These are phyloP conservation scores for Tricharina praecox DNA, from an alignment of 495 filamentous ascomycete genomes.

Conservation along the genomic window DNA sequence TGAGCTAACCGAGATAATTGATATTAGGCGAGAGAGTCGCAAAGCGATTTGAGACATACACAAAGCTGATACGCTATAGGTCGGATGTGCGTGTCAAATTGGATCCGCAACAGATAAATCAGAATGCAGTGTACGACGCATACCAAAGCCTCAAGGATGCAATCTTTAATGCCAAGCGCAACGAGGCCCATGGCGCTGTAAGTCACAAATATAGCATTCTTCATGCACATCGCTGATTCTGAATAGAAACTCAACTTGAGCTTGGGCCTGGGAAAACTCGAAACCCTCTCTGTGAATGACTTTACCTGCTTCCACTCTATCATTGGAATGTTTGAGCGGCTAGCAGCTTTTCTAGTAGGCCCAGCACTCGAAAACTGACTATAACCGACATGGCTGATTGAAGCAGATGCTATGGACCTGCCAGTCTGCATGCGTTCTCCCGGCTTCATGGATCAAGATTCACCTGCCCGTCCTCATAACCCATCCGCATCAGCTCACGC, in stretches of 20 bases:
- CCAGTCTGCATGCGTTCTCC: background rate
- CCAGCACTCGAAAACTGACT: background rate
- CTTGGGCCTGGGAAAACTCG: background rate
- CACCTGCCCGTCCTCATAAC: background rate
- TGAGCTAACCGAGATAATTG: background rate
- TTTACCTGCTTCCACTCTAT: background rate
- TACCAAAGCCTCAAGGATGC: background rate
- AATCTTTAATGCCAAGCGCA: background rate
- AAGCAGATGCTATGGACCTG: background rate
- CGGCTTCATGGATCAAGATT: background rate
- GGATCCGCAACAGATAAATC: no score
- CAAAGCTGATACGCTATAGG: no score
- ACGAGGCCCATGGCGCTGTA: background rate
- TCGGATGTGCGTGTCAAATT: no score
- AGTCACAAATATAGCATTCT: background rate
- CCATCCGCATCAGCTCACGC: background rate
- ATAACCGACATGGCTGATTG: background rate
- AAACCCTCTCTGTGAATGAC: background rate
- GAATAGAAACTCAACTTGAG: background rate
- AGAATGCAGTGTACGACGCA: background rate
- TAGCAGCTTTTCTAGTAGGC: background rate
- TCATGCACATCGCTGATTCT: background rate
- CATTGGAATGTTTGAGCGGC: background rate
- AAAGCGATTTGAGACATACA: background rate
- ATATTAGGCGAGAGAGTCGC: background rate